Evolutionary conservation across 345 rosid species (phyloP), one percentile per base, ranked within the genome.

Genomic region (Syzygium grande): DNA sequence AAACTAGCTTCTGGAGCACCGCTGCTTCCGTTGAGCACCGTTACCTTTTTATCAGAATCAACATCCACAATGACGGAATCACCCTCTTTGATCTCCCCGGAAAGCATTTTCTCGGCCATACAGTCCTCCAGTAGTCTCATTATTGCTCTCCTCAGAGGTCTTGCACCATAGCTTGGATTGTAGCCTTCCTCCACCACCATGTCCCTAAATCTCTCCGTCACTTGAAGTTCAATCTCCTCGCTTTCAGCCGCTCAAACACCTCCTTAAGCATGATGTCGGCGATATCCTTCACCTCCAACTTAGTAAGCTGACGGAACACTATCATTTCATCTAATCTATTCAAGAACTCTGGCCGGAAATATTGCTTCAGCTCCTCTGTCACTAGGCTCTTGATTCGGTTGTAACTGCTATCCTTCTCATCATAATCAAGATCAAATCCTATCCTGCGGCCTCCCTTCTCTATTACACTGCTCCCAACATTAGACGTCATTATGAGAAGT

Each of bases 301-400:
- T 90, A 3, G 91, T 90, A 13, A 94, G 90, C 56, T 90, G 93
- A 78, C 93, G 89, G 92, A 94, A 95, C 43, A 94, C 93, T 10
- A 95, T 91, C 91, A 94, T 89, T 88, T 95, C 98, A 73, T 94
- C 96, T 2, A 94, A 87, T 63, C 96, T 92, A 83, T 93, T 94
- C 41, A 95, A 87, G 91, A 94, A 94, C 91, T 95, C 98, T 0
- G 92, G 95, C 89, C 93, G 92, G 93, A 94, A 95, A 61, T 90
- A 88, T 86, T 88, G 89, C 90, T 93, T 93, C 59, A 93, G 84
- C 84, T 93, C 93, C 65, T 92, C 93, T 0, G 94, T 90, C 5
- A 93, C 90, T 56, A 89, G 56, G 86, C 86, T 86, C 90, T 92
- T 92, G 52, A 92, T 90, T 56, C 90, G 56, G 84, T 89, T 90